Evolutionary conservation across 1,284 basidiomycete species (phyloP), one percentile per base, ranked within the genome.

Genomic region (Phylloporus sp.): DNA sequence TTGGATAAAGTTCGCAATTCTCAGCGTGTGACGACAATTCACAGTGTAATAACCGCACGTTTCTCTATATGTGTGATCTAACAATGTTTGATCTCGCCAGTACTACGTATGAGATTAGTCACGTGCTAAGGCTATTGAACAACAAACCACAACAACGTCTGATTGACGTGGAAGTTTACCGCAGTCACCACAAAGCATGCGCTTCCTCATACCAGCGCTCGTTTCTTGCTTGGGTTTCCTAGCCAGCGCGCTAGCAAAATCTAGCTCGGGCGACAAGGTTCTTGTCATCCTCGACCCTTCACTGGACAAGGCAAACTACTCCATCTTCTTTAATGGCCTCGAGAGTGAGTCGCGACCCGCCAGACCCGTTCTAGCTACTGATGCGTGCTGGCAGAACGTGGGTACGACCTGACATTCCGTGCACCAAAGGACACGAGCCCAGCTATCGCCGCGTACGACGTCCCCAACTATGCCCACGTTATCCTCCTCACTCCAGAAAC

Each of bases 181-280:
- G 22, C 11, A 50, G 49, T 37, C 42, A 54, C 49, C 18, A 52
- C 56, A 42, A 5, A 56, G 32, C 37, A 77, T 75, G 73, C 66
- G 63, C 58, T 28, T 70, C 17, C 26, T 73, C 13, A 59, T 6
- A 10, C 62, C 66, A 58, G 67, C 65, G 62, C 62, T 78, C 50
- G 63, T 75, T 32, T 72, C 74, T 8, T 64, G 79, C 22, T 66
- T 80, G 50, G 73, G 69, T 50, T 62, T 81, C 22, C 67, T 75
- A 26, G 58, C 78, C 39, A 68, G 80, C 31, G 77, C 78, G 13
- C 70, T 79, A 56, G 92, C 92, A 62, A 87, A 85, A 70, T 95
- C 93, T n/a, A 91, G 92, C 74, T 85, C 90, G 3, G 94, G 94
- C 15, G 86, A 93, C 75, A 89, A 88, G 46, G 90, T 98, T 20